Conservation (phyloP, 139 green algal species). For the Microglena sp. region DNA sequence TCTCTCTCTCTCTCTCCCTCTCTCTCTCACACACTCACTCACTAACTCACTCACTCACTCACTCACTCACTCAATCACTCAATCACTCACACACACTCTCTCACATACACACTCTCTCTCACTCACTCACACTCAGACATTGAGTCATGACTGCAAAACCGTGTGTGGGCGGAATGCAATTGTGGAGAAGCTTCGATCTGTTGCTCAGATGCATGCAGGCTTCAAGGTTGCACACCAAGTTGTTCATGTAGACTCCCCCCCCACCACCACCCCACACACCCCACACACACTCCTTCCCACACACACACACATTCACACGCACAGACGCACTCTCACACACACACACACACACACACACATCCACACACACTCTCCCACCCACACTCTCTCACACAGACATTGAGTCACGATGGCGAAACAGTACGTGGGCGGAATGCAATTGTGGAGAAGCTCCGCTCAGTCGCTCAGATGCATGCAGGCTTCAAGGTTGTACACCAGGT, state of each 20-base stretch:
- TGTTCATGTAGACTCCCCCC: conserved; percentile 33
- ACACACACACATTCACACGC: no score
- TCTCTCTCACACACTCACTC: no score
- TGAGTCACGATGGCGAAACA: conserved; percentile 38
- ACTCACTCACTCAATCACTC: no score
- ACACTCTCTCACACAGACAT: conserved; percentile 19
- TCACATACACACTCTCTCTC: no score
- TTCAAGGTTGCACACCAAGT: conserved; percentile 30
- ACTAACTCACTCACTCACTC: no score
- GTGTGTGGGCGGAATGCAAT: conserved; percentile 31
- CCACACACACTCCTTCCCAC: no score
- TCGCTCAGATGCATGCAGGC: conserved; percentile 19
- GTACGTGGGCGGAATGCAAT: conserved; percentile 31
- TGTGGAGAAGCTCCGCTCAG: conserved; percentile 27
- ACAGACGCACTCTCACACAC: no score
- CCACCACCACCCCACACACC: no score
- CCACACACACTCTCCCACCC: no score
- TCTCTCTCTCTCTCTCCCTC: no score
- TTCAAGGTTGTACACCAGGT: conserved; percentile 30
- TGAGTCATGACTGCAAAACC: conserved; percentile 37
- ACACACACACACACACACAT: no score
- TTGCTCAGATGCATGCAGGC: conserved; percentile 19
- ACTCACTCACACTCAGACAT: conserved; percentile 19
- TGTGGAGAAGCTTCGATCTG: conserved; percentile 27
- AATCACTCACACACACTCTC: no score